Percentiles rank a stretch among this genome's conserved stretches.
Conservation (phyloP, 768 basidiomycete genomes). For the Tephrocybe rancida region DNA sequence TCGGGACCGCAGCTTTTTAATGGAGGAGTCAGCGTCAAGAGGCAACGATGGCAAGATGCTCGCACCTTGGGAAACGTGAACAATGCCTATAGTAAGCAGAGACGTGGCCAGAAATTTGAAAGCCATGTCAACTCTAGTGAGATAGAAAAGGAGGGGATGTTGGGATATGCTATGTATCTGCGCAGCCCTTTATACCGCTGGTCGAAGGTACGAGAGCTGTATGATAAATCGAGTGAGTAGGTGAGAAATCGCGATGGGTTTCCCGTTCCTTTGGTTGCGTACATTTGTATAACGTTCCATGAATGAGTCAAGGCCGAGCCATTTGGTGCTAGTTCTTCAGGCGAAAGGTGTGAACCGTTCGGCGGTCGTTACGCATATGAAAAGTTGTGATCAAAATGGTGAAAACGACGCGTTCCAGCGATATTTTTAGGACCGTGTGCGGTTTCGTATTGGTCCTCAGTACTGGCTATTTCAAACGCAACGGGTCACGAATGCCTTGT, state of each 20-base stretch:
- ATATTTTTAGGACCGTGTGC: not conserved
- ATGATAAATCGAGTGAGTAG: not conserved
- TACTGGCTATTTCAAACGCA: too few species aligned
- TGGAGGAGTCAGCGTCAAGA: not conserved
- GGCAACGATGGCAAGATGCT: not conserved
- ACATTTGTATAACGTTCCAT: not conserved
- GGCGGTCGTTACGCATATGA: not conserved
- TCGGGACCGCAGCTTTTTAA: constrained; percentile 14
- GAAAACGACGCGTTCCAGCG: not conserved
- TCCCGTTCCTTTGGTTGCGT: too few species aligned
- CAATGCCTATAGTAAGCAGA: not conserved
- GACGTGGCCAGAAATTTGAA: not conserved
- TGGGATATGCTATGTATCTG: not conserved
- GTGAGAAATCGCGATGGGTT: too few species aligned
- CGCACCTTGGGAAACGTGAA: constrained; percentile 3
- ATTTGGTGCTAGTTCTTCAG: not conserved
- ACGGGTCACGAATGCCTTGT: too few species aligned
- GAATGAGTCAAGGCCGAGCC: not conserved
- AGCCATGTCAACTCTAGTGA: not conserved
- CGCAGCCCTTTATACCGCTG: constrained; percentile 5
- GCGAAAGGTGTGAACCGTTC: not conserved
- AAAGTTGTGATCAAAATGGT: not conserved
- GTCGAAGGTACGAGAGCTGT: not conserved
- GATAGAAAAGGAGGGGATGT: not conserved
- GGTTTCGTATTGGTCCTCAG: too few species aligned